Evolutionary conservation across 1,284 basidiomycete species (phyloP).

Genomic region (Melanopsichium pennsylvanicum): DNA sequence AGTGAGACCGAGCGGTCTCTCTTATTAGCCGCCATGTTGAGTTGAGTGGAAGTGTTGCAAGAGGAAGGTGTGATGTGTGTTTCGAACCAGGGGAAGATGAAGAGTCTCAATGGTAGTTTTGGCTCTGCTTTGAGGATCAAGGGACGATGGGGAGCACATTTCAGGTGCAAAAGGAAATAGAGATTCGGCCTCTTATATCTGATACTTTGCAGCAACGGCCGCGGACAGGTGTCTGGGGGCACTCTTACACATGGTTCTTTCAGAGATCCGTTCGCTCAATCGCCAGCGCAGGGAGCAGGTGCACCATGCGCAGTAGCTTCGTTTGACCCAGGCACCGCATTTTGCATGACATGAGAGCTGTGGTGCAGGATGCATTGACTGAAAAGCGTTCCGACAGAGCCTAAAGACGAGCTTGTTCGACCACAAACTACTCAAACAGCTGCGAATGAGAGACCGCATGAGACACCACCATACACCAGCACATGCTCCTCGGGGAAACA

Average conservation of each 20-base stretch:
- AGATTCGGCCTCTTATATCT: slow-evolving; percentile 15
- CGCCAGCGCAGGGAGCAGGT: background rate
- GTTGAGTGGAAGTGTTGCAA: background rate
- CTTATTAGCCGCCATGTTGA: slow-evolving; percentile 21
- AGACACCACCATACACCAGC: too few relatives aligned
- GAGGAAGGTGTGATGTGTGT: background rate
- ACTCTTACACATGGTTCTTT: too few relatives aligned
- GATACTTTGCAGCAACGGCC: background rate
- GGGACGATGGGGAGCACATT: too few relatives aligned
- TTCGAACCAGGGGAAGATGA: too few relatives aligned
- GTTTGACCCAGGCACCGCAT: background rate
- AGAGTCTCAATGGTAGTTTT: too few relatives aligned
- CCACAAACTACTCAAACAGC: background rate
- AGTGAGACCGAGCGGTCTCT: slow-evolving; percentile 41
- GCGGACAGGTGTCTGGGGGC: too few relatives aligned
- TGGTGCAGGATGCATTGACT: slow-evolving; percentile 20
- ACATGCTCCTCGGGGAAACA: too few relatives aligned
- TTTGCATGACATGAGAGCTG: background rate
- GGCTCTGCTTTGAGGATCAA: background rate
- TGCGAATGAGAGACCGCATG: background rate
- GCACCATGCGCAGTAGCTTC: background rate
- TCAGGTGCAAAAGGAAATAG: too few relatives aligned
- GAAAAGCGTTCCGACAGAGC: slow-evolving; percentile 1
- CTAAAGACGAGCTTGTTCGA: background rate
- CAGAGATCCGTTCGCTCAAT: too few relatives aligned